Conservation (phyloP, 2,329 filamentous ascomycete species). For the Xylariales sp. region DNA sequence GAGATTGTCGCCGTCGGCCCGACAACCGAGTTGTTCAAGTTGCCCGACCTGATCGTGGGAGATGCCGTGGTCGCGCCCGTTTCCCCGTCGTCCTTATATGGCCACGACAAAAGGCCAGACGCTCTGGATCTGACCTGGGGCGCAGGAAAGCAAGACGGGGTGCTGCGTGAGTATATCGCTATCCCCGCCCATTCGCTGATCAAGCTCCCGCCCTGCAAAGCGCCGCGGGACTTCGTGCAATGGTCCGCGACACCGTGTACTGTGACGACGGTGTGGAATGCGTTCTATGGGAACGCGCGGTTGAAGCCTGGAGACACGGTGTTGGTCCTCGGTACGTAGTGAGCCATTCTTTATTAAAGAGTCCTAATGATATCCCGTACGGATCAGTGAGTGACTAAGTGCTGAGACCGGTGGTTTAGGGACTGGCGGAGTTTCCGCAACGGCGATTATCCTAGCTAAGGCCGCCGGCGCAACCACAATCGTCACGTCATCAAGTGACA, state of each 20-base stretch:
- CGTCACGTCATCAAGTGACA: conserved; percentile 64
- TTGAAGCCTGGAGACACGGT: conserved; percentile 56
- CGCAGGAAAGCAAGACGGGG: conserved; percentile 50
- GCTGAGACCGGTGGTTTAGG: conserved; percentile 45
- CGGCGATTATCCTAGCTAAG: conserved; percentile 59
- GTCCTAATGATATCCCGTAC: not conserved
- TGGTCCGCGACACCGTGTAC: conserved; percentile 57
- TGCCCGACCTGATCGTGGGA: conserved; percentile 47
- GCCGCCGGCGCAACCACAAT: conserved; percentile 58
- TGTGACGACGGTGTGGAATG: conserved; percentile 61
- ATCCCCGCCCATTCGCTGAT: conserved; percentile 55
- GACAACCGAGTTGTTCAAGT: conserved; percentile 6
- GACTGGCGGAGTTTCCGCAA: conserved; percentile 60
- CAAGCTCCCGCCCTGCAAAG: conserved; percentile 49
- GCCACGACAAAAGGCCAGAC: conserved; percentile 37
- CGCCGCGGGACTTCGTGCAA: conserved; percentile 48
- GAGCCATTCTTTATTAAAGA: not conserved
- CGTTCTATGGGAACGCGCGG: conserved; percentile 56
- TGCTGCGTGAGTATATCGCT: conserved; percentile 56
- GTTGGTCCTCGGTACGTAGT: conserved; percentile 49
- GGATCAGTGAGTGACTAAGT: not conserved
- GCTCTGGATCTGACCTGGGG: conserved; percentile 42
- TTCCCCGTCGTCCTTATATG: conserved; percentile 45
- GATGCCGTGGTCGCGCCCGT: conserved; percentile 50
- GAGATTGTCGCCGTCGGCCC: conserved; percentile 43